A percentile compares a stretch with the other conserved stretches of the same genome.
These are phyloP conservation scores for Austroboletus olivaceoglutinosus DNA, from an alignment of 1,284 basidiomycete species.

Conservation along the genomic window DNA sequence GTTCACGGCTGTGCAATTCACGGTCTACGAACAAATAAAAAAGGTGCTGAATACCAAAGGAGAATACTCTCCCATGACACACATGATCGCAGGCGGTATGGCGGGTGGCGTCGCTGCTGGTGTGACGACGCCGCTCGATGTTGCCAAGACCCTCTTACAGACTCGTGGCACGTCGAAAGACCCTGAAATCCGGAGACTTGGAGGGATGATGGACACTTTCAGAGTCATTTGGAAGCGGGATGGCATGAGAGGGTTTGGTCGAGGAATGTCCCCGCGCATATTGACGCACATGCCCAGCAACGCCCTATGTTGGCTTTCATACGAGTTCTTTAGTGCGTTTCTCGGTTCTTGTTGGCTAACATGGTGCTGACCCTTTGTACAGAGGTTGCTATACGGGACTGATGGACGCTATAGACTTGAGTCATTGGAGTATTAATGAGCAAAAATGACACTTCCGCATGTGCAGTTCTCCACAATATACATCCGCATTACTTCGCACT, in stretches of 20 bases:
- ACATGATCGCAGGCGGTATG: slow-evolving; percentile 88
- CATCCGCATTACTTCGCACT: slow-evolving; percentile 15
- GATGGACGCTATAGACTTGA: slow-evolving; percentile 10
- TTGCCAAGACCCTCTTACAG: slow-evolving; percentile 97
- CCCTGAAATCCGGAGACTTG: slow-evolving; percentile 77
- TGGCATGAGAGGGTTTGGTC: slow-evolving; percentile 80
- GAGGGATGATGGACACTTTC: slow-evolving; percentile 88
- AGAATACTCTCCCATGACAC: slow-evolving; percentile 87
- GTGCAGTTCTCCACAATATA: slow-evolving; percentile 13
- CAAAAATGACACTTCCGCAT: slow-evolving; percentile 3
- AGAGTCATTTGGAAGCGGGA: slow-evolving; percentile 86
- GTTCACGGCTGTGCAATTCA: slow-evolving; percentile 98
- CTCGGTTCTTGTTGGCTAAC: background rate
- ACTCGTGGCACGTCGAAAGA: slow-evolving; percentile 87
- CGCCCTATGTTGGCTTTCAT: slow-evolving; percentile 95
- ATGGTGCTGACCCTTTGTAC: slow-evolving; percentile 23
- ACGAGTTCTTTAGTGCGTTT: slow-evolving; percentile 92
- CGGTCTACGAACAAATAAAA: slow-evolving; percentile 95
- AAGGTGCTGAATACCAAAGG: slow-evolving; percentile 82
- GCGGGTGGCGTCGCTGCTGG: slow-evolving; percentile 95
- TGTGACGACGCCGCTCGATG: slow-evolving; percentile 95
- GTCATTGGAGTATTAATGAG: slow-evolving; percentile 9
- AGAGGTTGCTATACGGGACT: slow-evolving; percentile 68
- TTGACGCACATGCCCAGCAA: slow-evolving; percentile 97
- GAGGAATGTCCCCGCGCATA: slow-evolving; percentile 90